These are phyloP conservation scores for Casuarina equisetifolia DNA, from an alignment of 306 rosid species.

Conservation along the genomic window DNA sequence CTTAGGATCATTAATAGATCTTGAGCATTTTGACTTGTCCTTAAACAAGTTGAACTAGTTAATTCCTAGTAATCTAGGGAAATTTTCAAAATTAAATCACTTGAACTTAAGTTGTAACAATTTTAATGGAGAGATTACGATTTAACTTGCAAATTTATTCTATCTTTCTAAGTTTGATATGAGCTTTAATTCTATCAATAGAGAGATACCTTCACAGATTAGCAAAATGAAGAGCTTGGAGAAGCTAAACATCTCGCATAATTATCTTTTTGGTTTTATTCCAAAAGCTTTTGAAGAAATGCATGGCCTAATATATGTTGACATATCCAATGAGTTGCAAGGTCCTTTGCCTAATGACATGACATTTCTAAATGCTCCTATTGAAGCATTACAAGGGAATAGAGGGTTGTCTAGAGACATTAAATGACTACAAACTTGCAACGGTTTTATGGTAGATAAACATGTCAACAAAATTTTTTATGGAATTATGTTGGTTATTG, in stretches of 20 bases:
- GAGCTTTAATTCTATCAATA: not conserved
- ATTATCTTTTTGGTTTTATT: not conserved
- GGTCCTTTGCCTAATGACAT: conserved; percentile 19
- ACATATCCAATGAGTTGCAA: conserved; percentile 20
- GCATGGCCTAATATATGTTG: not conserved
- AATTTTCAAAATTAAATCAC: too few relatives aligned
- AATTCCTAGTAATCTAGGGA: too few relatives aligned
- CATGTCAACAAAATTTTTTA: not conserved
- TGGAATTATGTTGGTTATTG: not conserved
- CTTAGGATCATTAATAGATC: too few relatives aligned
- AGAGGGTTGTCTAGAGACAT: conserved; percentile 6
- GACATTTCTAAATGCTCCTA: conserved; percentile 1
- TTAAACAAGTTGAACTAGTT: too few relatives aligned
- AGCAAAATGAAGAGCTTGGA: conserved; percentile 12
- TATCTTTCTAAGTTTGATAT: not conserved
- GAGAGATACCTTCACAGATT: not conserved
- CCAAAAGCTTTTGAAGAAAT: too few relatives aligned
- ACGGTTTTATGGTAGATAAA: not conserved
- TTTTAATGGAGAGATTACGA: too few relatives aligned
- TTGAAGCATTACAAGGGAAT: conserved; percentile 4
- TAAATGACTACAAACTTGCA: conserved; percentile 11
- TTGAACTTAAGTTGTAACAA: too few relatives aligned
- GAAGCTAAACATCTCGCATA: conserved; percentile 5
- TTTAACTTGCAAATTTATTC: too few relatives aligned
- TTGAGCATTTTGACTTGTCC: too few relatives aligned